Evolutionary conservation across 495 filamentous ascomycete genomes (phyloP).

Genomic region (Daldinia decipiens): DNA sequence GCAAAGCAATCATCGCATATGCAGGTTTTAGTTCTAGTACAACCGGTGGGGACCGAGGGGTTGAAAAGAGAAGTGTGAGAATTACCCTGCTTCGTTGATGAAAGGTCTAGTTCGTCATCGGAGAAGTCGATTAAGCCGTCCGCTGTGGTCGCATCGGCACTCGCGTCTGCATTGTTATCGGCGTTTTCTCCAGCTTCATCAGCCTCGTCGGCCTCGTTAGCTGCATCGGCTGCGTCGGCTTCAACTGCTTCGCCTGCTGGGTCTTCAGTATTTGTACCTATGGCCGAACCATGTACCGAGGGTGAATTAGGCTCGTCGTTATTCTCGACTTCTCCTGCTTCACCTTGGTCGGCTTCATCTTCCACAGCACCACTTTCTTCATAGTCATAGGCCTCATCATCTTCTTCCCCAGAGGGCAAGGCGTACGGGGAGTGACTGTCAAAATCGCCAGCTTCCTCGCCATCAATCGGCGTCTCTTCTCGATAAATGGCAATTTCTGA

Average conservation of each 20-base stretch:
- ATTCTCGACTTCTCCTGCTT: conserved; percentile 39
- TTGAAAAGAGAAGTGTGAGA: conserved; percentile 14
- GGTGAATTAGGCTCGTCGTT: conserved; percentile 30
- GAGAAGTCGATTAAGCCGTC: conserved; percentile 47
- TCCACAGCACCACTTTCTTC: conserved; percentile 9
- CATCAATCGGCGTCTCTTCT: conserved; percentile 31
- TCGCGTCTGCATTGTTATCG: conserved; percentile 40
- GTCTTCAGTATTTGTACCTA: conserved; percentile 8
- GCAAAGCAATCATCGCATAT: conserved; percentile 43
- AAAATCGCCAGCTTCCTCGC: conserved; percentile 20
- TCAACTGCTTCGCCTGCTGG: neutral
- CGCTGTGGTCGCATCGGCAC: conserved; percentile 8
- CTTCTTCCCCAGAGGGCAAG: conserved; percentile 21
- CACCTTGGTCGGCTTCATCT: conserved; percentile 15
- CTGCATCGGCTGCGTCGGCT: neutral
- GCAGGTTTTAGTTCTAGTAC: conserved; percentile 16
- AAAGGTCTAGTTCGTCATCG: conserved; percentile 48
- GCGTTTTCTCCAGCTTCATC: conserved; percentile 39
- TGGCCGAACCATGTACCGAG: conserved; percentile 14
- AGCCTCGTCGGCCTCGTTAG: conserved; percentile 24
- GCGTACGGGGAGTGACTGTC: conserved; percentile 25
- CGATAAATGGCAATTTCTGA: conserved; percentile 47
- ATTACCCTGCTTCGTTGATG: conserved; percentile 44
- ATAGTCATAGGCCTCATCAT: conserved; percentile 10
- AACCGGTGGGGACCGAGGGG: conserved; percentile 7